These are phyloP conservation scores for Oryza punctata DNA, from an alignment of 176 grass and related monocot species.

Conservation along the genomic window DNA sequence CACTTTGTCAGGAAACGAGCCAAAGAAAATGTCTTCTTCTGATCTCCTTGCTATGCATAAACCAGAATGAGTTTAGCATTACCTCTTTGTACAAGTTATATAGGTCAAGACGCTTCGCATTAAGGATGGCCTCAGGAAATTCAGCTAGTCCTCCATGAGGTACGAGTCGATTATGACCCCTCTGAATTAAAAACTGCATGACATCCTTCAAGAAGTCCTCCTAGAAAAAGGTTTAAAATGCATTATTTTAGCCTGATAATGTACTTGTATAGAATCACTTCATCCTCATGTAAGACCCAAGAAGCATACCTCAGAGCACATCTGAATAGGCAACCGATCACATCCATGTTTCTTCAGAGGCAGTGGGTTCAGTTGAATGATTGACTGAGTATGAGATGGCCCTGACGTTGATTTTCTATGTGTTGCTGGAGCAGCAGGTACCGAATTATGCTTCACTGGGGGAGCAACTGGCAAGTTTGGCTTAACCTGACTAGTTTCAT, in stretches of 20 bases:
- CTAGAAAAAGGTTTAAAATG: constrained; percentile 44
- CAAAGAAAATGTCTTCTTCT: neutral
- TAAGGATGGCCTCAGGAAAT: constrained; percentile 96
- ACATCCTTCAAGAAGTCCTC: constrained; percentile 95
- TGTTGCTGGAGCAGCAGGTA: constrained; percentile 47
- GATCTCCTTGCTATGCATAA: constrained; percentile 10
- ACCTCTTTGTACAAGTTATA: constrained; percentile 99
- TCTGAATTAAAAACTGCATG: constrained; percentile 84
- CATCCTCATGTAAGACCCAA: constrained; percentile 16
- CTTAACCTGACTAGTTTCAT: constrained; percentile 56
- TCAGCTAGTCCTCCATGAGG: constrained; percentile 88
- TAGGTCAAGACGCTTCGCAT: constrained; percentile 95
- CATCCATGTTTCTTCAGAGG: constrained; percentile 99
- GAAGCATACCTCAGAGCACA: constrained; percentile 72
- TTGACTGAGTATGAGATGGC: constrained; percentile 59
- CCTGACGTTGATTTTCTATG: constrained; percentile 80
- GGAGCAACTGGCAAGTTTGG: constrained; percentile 42
- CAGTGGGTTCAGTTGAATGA: constrained; percentile 83
- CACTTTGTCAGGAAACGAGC: constrained; percentile 11
- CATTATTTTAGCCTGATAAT: neutral
- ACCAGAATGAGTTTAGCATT: constrained; percentile 26
- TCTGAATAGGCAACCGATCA: constrained; percentile 72
- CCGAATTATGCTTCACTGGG: constrained; percentile 59
- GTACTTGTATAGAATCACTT: constrained; percentile 22
- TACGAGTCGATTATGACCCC: constrained; percentile 86